phyloP scores from a whole-genome alignment of 345 rosid species.

The Durio zibethinus region DNA sequence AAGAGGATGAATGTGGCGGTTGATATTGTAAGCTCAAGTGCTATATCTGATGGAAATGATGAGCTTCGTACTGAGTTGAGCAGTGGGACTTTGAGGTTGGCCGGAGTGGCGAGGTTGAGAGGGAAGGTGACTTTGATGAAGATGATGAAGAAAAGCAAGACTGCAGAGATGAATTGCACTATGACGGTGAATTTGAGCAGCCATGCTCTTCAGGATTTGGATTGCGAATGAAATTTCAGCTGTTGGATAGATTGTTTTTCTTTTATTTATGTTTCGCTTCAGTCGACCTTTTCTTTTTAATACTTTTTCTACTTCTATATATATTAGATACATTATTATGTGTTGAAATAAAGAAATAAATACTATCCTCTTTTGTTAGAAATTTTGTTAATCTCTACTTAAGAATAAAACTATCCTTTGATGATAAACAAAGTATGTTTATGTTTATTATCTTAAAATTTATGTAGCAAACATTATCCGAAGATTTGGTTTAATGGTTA shows the following conservation, averaged over 20 bases:
- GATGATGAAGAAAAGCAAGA: slow-evolving; percentile 29
- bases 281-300: too few relatives aligned
- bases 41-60: background rate
- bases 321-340: too few relatives aligned
- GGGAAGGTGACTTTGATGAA: slow-evolving; percentile 36
- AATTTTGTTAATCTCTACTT: background rate
- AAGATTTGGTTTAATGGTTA: too few relatives aligned
- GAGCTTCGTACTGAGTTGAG: slow-evolving; percentile 23
- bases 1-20: slow-evolving; percentile 18
- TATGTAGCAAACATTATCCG: too few relatives aligned
- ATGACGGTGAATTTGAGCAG: slow-evolving; percentile 31
- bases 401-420: background rate
- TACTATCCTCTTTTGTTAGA: background rate
- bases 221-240: slow-evolving; percentile 15
- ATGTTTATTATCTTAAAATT: too few relatives aligned
- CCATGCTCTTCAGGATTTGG: slow-evolving; percentile 19
- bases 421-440: too few relatives aligned
- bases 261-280: too few relatives aligned
- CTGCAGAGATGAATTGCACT: slow-evolving; percentile 36
- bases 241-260: background rate
- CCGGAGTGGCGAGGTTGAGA: slow-evolving; percentile 18
- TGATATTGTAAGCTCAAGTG: slow-evolving; percentile 18
- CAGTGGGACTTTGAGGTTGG: slow-evolving; percentile 36
- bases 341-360: too few relatives aligned
- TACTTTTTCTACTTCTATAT: background rate